Percentiles rank a stretch among this genome's conserved stretches.
Evolutionary conservation across 768 basidiomycete species (phyloP).

Genomic region (Macrolepiota fuliginosa): DNA sequence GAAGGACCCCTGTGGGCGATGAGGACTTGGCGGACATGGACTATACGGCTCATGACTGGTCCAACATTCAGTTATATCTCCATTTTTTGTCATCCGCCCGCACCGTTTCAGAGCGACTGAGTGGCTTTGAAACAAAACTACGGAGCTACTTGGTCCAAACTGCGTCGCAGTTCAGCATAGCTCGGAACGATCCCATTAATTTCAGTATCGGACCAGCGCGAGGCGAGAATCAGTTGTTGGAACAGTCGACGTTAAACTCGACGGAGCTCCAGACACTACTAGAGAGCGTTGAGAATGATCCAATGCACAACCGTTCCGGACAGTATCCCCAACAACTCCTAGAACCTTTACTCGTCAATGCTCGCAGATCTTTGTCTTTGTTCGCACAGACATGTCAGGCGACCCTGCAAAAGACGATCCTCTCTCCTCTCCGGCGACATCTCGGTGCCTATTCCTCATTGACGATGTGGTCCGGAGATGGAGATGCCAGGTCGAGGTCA

Average conservation of each 20-base stretch:
- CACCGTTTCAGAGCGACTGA: slow-evolving; percentile 65
- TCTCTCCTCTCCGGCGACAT: slow-evolving; percentile 76
- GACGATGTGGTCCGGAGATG: slow-evolving; percentile 59
- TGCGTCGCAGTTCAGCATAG: slow-evolving; percentile 55
- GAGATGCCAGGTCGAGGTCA: slow-evolving; percentile 46
- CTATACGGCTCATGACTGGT: slow-evolving; percentile 89
- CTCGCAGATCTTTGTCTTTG: slow-evolving; percentile 51
- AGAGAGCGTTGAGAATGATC: slow-evolving; percentile 46
- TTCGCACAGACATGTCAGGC: slow-evolving; percentile 76
- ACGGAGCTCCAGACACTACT: slow-evolving; percentile 67
- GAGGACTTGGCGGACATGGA: slow-evolving; percentile 79
- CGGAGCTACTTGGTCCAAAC: slow-evolving; percentile 56
- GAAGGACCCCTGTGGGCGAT: slow-evolving; percentile 31
- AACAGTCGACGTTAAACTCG: slow-evolving; percentile 84
- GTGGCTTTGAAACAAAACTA: slow-evolving; percentile 68
- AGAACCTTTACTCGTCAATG: slow-evolving; percentile 48
- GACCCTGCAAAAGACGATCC: slow-evolving; percentile 77
- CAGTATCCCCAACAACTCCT: slow-evolving; percentile 21
- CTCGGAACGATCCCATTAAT: slow-evolving; percentile 50
- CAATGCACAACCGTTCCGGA: slow-evolving; percentile 19
- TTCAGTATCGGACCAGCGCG: slow-evolving; percentile 56
- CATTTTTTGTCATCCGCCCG: slow-evolving; percentile 84
- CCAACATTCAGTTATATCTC: slow-evolving; percentile 75
- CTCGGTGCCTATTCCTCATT: slow-evolving; percentile 69
- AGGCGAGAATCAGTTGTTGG: slow-evolving; percentile 72